A percentile compares a stretch with the other conserved stretches of the same genome.
Evolutionary conservation across 1,284 basidiomycete species (phyloP).

Genomic region (Fomitopsis pinicola): DNA sequence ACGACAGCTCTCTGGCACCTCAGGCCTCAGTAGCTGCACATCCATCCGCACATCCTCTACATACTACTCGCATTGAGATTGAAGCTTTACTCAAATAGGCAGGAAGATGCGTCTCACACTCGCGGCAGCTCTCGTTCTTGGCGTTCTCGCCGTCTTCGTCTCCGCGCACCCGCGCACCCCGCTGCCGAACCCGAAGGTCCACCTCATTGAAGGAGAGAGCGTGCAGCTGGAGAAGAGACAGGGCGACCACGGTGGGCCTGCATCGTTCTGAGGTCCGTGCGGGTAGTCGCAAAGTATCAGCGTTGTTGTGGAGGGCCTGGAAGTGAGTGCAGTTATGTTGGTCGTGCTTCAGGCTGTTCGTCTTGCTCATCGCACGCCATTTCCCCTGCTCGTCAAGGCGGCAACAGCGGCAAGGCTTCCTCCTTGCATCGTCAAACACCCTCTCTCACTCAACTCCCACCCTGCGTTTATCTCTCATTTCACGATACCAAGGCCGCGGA

Average conservation of each 20-base stretch:
- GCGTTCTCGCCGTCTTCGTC: neutral
- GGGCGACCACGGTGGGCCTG: neutral
- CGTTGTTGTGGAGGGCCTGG: neutral
- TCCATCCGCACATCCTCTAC: neutral
- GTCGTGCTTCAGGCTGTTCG: too few relatives aligned
- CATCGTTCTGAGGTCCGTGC: neutral
- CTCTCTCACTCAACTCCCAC: too few relatives aligned
- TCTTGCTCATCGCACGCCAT: too few relatives aligned
- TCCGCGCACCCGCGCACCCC: neutral
- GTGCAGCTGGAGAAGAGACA: neutral
- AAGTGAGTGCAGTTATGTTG: neutral
- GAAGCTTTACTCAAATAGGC: neutral
- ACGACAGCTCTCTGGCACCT: too few relatives aligned
- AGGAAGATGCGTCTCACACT: neutral
- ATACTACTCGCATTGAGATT: neutral
- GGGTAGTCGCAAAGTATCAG: too few relatives aligned
- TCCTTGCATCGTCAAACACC: too few relatives aligned
- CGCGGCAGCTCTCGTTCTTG: neutral
- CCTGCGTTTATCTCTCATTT: too few relatives aligned
- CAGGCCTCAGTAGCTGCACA: neutral
- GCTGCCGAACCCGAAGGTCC: neutral
- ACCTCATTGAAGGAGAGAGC: too few relatives aligned
- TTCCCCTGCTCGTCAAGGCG: too few relatives aligned
- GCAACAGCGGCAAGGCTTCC: too few relatives aligned
- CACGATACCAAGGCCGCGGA: too few relatives aligned